Evolutionary conservation across 2,329 filamentous ascomycete genomes (phyloP), one percentile per base, ranked within the genome.

Genomic region (Thermoascus crustaceus): DNA sequence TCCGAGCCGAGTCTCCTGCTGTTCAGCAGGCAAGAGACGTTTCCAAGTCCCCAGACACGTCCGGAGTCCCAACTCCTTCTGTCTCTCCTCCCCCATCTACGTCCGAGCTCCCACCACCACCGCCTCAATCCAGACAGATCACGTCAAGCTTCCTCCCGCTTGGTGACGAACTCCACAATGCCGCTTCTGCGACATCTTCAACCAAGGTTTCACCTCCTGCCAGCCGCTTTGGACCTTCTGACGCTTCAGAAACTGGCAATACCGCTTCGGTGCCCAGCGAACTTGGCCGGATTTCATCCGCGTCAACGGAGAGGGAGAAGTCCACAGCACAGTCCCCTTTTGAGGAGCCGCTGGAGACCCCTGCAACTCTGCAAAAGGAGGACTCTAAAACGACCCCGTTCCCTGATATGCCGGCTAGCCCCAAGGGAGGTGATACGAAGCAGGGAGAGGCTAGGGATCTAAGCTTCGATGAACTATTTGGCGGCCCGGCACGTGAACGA

Each of bases 91-190:
- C 80, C 38, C 67, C 68, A 21, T 41, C 53, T 20, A 36, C 54
- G 19, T 38, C 40, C 21, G 54, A 56, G 31, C 35, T 35, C 9
- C 68, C 69, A 13, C 76, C 80, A 23, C 69, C 82, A 19, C 79
- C 81, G 14, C 75, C 82, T 9, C 79, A 82, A 56, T 83, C 82
- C 14, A 73, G 80, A 40, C 86, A 93, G 56, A 78, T 89, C 43
- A 86, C 75, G 39, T 84, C 86, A 4, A 80, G 75, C 52, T 82
- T 83, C 55, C 65, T 89, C 31, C 83, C 85, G 4, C 78, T 94
- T 47, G 67, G 69, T 29, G 69, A 72, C 37, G 72, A 75, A 9
- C 41, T 61, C 6, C 59, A 59, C 8, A 67, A 79, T 31, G 67
- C 72, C 32, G 80, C 84, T 41, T 85, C 84, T 2, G 65, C 83